Percentiles rank a stretch among this genome's conserved stretches.
Conservation (phyloP, 2,329 filamentous ascomycete genomes). For the Coniella vitis region DNA sequence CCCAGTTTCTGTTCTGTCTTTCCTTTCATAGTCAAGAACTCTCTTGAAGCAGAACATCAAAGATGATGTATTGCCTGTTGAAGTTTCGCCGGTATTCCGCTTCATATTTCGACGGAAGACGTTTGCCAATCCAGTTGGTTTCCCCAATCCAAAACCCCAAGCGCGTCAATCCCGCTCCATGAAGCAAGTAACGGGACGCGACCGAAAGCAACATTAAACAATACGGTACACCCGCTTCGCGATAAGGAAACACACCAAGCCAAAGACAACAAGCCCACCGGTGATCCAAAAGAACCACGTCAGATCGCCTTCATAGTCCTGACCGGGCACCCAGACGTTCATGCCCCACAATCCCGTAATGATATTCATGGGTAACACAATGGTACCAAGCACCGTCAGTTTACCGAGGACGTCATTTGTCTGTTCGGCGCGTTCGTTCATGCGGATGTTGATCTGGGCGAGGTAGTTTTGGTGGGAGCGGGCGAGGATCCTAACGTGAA, state of each 20-base stretch:
- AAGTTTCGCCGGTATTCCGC: too few species aligned
- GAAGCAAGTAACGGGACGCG: too few species aligned
- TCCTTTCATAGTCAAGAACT: too few species aligned
- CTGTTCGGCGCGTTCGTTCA: slow-evolving; percentile 96
- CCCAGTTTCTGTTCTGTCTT: too few species aligned
- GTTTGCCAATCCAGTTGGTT: too few species aligned
- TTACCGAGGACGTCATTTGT: slow-evolving; percentile 93
- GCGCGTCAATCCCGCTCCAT: neutral
- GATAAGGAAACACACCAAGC: slow-evolving; percentile 69
- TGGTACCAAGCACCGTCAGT: slow-evolving; percentile 91
- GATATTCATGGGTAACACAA: slow-evolving; percentile 97
- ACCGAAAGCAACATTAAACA: too few species aligned
- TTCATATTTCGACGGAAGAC: too few species aligned
- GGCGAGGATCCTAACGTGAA: slow-evolving; percentile 63
- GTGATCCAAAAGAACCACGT: slow-evolving; percentile 72
- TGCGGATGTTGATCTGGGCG: slow-evolving; percentile 97
- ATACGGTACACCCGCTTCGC: slow-evolving; percentile 81
- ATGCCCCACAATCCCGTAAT: slow-evolving; percentile 98
- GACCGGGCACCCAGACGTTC: slow-evolving; percentile 95
- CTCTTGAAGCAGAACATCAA: too few species aligned
- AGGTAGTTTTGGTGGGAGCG: slow-evolving; percentile 94
- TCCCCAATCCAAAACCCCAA: neutral
- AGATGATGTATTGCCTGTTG: too few species aligned
- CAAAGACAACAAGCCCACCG: slow-evolving; percentile 70
- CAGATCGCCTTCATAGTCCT: slow-evolving; percentile 69